Evolutionary conservation across 805 yeast species (phyloP).

Genomic region (Lachancea kluyveri): DNA sequence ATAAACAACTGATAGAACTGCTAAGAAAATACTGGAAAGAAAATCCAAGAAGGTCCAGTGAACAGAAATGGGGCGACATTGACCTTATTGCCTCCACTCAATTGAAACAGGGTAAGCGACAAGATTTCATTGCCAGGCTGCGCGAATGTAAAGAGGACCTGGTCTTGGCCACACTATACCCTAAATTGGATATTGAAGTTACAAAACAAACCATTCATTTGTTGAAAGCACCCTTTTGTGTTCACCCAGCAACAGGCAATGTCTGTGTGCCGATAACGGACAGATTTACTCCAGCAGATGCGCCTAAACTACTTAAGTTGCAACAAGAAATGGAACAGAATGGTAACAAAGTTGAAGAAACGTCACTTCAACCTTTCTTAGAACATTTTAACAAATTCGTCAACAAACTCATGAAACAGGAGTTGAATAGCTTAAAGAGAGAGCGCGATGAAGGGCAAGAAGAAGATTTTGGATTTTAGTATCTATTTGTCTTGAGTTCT

Average conservation of each 20-base stretch:
- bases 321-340: conserved; percentile 57
- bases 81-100: conserved; percentile 40
- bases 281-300: conserved; percentile 64
- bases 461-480: conserved; percentile 1
- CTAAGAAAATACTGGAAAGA: conserved; percentile 55
- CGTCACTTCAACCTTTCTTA: conserved; percentile 66
- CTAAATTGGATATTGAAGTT: conserved; percentile 89
- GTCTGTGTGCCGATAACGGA: conserved; percentile 76
- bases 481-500: neutral
- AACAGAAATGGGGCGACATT: conserved; percentile 75
- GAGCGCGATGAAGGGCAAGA: conserved; percentile 31
- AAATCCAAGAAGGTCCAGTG: conserved; percentile 46
- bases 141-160: conserved; percentile 77
- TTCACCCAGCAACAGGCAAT: conserved; percentile 93
- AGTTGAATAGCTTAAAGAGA: conserved; percentile 35
- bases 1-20: conserved; percentile 45
- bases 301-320: conserved; percentile 67
- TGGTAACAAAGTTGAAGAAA: conserved; percentile 43
- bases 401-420: conserved; percentile 48
- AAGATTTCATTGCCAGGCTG: conserved; percentile 37
- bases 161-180: conserved; percentile 75
- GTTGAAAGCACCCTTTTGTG: conserved; percentile 92
- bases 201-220: conserved; percentile 85
- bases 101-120: conserved; percentile 17
- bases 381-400: conserved; percentile 63